Evolutionary conservation across 768 basidiomycete genomes (phyloP).

Genomic region (Dendrothele bispora): DNA sequence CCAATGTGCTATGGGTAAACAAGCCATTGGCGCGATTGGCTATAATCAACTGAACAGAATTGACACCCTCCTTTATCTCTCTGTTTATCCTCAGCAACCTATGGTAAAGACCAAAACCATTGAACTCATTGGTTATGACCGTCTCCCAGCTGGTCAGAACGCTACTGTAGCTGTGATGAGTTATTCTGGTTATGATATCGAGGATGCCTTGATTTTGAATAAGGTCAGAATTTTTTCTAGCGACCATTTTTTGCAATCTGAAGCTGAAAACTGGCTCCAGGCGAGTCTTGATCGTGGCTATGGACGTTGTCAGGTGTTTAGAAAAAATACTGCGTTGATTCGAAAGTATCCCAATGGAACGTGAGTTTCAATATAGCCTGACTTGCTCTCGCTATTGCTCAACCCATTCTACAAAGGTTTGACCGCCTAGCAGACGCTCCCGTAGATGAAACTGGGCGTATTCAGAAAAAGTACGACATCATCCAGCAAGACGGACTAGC

Average conservation of each 20-base stretch:
- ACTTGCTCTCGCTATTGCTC: not conserved
- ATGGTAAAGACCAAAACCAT: conserved; percentile 99
- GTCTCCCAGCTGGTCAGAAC: conserved; percentile 96
- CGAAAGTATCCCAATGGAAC: conserved; percentile 97
- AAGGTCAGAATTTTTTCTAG: conserved; percentile 47
- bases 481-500: conserved; percentile 92
- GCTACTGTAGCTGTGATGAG: conserved; percentile 99
- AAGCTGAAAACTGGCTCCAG: conserved; percentile 36
- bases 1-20: conserved; percentile 99
- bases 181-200: conserved; percentile 99
- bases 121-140: conserved; percentile 94
- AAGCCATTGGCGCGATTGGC: conserved; percentile 97
- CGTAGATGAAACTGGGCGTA: conserved; percentile 74
- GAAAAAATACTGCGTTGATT: conserved; percentile 92
- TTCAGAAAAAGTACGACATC: conserved; percentile 85
- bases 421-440: conserved; percentile 96
- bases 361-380: conserved; percentile 42
- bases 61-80: conserved; percentile 96
- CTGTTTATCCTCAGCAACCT: conserved; percentile 97
- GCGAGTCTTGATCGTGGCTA: conserved; percentile 97
- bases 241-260: conserved; percentile 2
- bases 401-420: conserved; percentile 48
- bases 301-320: conserved; percentile 94
- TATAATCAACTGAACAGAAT: conserved; percentile 98
- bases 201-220: conserved; percentile 96